Base-by-base conservation (phyloP, 2,329 filamentous ascomycete species). In the Elsinoe arachidis region DNA sequence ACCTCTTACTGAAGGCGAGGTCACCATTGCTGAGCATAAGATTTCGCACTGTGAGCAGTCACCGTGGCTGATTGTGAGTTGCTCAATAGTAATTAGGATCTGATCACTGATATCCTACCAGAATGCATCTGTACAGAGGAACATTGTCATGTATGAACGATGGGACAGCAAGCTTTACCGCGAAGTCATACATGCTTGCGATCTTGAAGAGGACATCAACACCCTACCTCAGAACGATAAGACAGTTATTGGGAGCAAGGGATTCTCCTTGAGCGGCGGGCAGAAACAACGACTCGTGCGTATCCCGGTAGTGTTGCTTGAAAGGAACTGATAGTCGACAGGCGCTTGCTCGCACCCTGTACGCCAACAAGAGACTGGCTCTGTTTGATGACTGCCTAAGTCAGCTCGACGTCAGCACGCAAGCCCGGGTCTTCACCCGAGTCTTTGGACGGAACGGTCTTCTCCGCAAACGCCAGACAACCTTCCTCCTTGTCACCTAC, bases 291-390 rank as follows among this genome's bases (percentile, higher is more conserved):
- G 77, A 57, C 72, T 80, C 61, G 75, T 71, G 59, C 66, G 68
- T 41, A 58, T 55, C 44, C 59, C 57, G 33, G 59, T 5, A 55
- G 55, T 61, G 59, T 59, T 61, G 59, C 61, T 39, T 49, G 15
- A n/a, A 12, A 21, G 33, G 23, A 35, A 12, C 12, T 51, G 56
- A 64, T 49, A 15, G 14, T 30, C 23, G 7, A 52, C 9, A 71
- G 67, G 74, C 76, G n/a, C 70, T 80, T n/a, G 78, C 78, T 15
- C 69, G 78, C 55, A 78, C 77, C 11, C 68, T 79, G 7, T 81
- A 80, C 63, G 72, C 77, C 19, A 71, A 74, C 46, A 72, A 71
- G 44, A 70, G 75, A 23, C 68, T 78, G 21, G 66, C 79, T 15
- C 68, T 80, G 14, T 69, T 80, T 9, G 78, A 80, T 60, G 77